Evolutionary conservation across 2,329 filamentous ascomycete genomes (phyloP).

Genomic region (Drechmeria coniospora): DNA sequence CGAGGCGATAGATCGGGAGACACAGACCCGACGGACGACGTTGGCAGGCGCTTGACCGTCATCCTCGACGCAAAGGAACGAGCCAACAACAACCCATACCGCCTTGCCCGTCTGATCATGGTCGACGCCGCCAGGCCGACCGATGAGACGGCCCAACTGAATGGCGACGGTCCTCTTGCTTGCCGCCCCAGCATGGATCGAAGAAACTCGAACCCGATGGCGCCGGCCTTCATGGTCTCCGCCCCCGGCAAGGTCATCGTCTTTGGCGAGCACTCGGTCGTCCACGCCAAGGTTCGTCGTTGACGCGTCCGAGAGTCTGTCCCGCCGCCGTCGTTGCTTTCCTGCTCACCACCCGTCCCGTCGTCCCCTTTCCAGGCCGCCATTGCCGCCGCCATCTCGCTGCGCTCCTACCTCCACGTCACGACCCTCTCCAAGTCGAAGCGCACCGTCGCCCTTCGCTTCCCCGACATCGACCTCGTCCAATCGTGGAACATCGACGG

Average conservation of each 20-base stretch:
- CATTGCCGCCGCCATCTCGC: constrained; percentile 85
- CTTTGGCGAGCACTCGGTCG: constrained; percentile 95
- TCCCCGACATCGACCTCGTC: constrained; percentile 76
- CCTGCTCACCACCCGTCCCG: constrained; percentile 1
- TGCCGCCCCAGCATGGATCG: constrained; percentile 28
- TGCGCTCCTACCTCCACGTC: constrained; percentile 92
- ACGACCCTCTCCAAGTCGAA: constrained; percentile 86
- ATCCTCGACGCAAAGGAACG: no score
- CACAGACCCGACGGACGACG: no score
- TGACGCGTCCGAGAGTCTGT: background rate
- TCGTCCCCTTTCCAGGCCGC: constrained; percentile 46
- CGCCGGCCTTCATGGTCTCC: constrained; percentile 93
- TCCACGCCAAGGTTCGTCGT: constrained; percentile 65
- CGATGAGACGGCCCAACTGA: constrained; percentile 14
- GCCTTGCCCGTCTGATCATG: no score
- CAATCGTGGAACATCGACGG: constrained; percentile 93
- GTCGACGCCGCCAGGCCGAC: constrained; percentile 11
- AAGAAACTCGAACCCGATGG: constrained; percentile 49
- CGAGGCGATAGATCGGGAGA: no score
- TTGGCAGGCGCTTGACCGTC: no score
- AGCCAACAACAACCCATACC: no score
- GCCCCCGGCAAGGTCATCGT: constrained; percentile 97
- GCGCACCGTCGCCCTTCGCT: constrained; percentile 73
- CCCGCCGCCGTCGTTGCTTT: background rate
- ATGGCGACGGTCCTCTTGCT: constrained; percentile 18